Base-by-base conservation (phyloP, 2,329 filamentous ascomycete genomes). In the Aspergillus nomiae region DNA sequence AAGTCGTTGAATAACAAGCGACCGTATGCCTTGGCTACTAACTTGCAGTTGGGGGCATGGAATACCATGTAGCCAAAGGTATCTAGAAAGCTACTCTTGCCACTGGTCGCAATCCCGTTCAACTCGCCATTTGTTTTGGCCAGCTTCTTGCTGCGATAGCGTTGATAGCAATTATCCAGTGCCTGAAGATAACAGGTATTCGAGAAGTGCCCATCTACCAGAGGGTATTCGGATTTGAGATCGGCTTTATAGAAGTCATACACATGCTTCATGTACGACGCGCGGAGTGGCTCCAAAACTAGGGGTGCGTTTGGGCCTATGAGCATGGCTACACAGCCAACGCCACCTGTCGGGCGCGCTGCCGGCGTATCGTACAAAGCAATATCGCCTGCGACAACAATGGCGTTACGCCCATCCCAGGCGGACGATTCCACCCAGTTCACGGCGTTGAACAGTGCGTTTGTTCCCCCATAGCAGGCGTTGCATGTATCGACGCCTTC, bases 181-280 rank as follows among this genome's bases (percentile, higher is more conserved):
- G 91, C 91, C 82, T 91, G 86, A 67, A 85, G 90, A 82, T 94
- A 94, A 86, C 91, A 94, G 79, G 83, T 90, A 77, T 92, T 79
- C 56, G 91, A 94, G 85, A 89, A 94, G 79, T 94, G 91, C 64
- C 91, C 91, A 73, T 94, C 91, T 61, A 94, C 91, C 74, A 92
- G 89, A 67, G 91, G 91, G 82, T 94, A 94, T 82, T 94, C 91
- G 85, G 89, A 92, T 74, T 90, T 91, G 69, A 94, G 84, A 80
- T 94, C 91, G 73, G 91, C 90, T 88, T 94, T 94, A 88, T 92
- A 94, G 79, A 94, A 94, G 80, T 94, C 91, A 80, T 94, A 95
- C 72, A 89, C 89, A 81, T 94, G 91, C 78, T 89, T 85, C 88
- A 94, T 90, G 84, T 92, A 92, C 72, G 85, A 89, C 76, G 90